Evolutionary conservation across 805 yeast species (phyloP), one percentile per base, ranked within the genome.

Genomic region (Candida awuae): DNA sequence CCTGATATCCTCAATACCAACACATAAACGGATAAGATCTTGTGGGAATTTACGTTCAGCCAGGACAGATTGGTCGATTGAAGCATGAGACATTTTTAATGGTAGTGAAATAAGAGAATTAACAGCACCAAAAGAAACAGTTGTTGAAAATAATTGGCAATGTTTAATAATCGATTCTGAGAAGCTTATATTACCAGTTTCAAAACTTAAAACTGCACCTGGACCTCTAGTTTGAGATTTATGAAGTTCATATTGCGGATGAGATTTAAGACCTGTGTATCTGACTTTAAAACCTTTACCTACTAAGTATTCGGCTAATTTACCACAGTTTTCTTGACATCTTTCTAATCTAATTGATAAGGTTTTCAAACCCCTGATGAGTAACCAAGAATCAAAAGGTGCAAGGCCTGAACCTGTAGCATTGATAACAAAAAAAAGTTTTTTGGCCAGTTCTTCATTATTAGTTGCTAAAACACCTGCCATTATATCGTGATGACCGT

Each of bases 401-500:
- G 94, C 76, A 36, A 88, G 70, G 2, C 95, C 97, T 43, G 87
- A 77, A 6, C 97, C 97, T 8, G 88, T 80, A 23, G 95, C 78
- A 60, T 90, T 90, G 57, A 88, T 81, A 22, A 84, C 81, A 57
- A 74, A 82, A 58, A 73, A 84, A 10, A 90, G 51, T 32, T 73
- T 66, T 39, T 83, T 79, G 14, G 87, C 90, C 33, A 88, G 63
- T 39, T 72, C 68, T 18, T 71, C 63, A 37, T 68, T 68, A 45
- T 80, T 71, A 20, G 82, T 77, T 18, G 95, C 94, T 42, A 88
- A 66, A 13, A 84, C 77, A 41, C 97, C 97, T 18, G 95, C 96
- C 97, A 88, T 88, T 52, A 88, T 75, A 59, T 90, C 97, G 61
- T 88, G 97, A 59, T 88, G 97, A 7, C 96, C 96, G 53, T 87